Conservation (phyloP, 768 basidiomycete species). For the Guyanaporus albipodus region DNA sequence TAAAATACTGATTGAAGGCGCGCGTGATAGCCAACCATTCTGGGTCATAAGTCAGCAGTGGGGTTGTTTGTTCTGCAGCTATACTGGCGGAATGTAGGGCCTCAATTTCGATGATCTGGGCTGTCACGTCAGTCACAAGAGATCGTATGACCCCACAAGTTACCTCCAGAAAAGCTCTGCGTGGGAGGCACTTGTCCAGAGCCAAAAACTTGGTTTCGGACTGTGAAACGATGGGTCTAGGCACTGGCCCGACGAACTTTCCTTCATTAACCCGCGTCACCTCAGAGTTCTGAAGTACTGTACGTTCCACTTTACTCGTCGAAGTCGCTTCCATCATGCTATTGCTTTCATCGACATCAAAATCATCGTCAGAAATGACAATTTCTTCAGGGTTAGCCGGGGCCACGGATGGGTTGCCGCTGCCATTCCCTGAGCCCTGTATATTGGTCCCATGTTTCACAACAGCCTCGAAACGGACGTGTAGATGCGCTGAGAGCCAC, state of each 20-base stretch:
- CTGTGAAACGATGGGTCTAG: slow-evolving; percentile 22
- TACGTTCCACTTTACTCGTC: slow-evolving; percentile 35
- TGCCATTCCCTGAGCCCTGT: neutral
- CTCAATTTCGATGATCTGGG: slow-evolving; percentile 70
- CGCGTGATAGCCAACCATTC: slow-evolving; percentile 94
- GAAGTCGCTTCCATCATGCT: neutral
- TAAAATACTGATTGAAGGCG: slow-evolving; percentile 79
- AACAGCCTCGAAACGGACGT: slow-evolving; percentile 78
- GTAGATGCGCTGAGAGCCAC: slow-evolving; percentile 95
- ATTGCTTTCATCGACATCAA: slow-evolving; percentile 16
- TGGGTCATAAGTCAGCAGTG: slow-evolving; percentile 67
- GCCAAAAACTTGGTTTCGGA: slow-evolving; percentile 76
- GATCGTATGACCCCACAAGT: slow-evolving; percentile 1
- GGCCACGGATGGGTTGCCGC: neutral
- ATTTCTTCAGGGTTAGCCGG: slow-evolving; percentile 39
- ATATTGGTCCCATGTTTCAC: slow-evolving; percentile 42
- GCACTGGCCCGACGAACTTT: slow-evolving; percentile 36
- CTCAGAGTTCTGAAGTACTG: slow-evolving; percentile 42
- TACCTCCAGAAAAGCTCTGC: slow-evolving; percentile 79
- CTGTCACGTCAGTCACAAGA: neutral
- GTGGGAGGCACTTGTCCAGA: slow-evolving; percentile 82
- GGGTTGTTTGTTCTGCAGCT: slow-evolving; percentile 15
- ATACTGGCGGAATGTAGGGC: slow-evolving; percentile 12
- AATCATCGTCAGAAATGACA: slow-evolving; percentile 35
- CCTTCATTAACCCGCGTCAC: slow-evolving; percentile 49